A percentile compares a stretch with the other conserved stretches of the same genome.
These are phyloP conservation scores for Aspergillus persii DNA, from an alignment of 2,329 filamentous ascomycete genomes.

Conservation along the genomic window DNA sequence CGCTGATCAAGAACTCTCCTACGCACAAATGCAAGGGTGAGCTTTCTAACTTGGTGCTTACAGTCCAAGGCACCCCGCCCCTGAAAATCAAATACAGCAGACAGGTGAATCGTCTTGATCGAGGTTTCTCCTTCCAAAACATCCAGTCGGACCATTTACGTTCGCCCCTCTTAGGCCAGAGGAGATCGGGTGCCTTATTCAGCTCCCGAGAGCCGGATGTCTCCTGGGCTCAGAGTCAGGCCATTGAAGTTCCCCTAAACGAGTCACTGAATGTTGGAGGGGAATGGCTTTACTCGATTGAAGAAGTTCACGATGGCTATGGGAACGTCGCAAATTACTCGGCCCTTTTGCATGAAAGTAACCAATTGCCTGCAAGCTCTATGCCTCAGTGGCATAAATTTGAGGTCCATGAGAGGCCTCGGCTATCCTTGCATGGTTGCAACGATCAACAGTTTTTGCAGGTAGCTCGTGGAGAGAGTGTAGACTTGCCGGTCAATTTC, in stretches of 20 bases:
- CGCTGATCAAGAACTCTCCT: constrained; percentile 64
- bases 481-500: constrained; percentile 70
- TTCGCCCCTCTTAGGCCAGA: constrained; percentile 69
- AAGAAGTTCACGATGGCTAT: constrained; percentile 87
- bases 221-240: constrained; percentile 76
- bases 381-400: constrained; percentile 73
- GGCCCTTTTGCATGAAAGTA: constrained; percentile 62
- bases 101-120: constrained; percentile 77
- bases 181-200: constrained; percentile 57
- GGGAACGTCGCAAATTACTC: constrained; percentile 80
- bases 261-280: constrained; percentile 80
- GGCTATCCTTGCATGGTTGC: constrained; percentile 68
- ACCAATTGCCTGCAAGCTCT: constrained; percentile 57
- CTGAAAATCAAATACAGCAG: constrained; percentile 91
- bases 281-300: constrained; percentile 83
- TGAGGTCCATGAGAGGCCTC: constrained; percentile 81
- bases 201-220: constrained; percentile 52
- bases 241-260: constrained; percentile 78
- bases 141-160: constrained; percentile 84
- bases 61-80: constrained; percentile 84
- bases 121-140: constrained; percentile 86
- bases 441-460: constrained; percentile 77
- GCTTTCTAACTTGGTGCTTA: constrained; percentile 77
- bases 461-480: constrained; percentile 70
- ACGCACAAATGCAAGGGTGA: constrained; percentile 78